A percentile compares a stretch with the other conserved stretches of the same genome.
Evolutionary conservation across 2,329 filamentous ascomycete genomes (phyloP).

Genomic region (Zalaria sp.): DNA sequence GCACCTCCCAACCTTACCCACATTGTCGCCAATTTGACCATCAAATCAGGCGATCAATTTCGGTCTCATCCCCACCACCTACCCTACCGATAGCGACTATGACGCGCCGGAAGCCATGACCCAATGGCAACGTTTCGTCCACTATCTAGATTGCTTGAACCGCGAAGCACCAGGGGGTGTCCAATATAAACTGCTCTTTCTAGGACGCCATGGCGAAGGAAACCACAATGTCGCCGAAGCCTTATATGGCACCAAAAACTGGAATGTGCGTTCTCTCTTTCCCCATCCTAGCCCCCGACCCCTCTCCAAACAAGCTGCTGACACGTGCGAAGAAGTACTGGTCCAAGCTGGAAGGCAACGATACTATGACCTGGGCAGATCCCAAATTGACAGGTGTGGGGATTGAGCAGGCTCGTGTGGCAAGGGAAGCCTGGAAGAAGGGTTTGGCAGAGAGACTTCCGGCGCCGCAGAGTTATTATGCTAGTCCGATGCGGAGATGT

Average conservation of each 20-base stretch:
- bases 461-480: constrained; percentile 48
- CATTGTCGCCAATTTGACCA: background rate
- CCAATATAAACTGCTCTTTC: constrained; percentile 22
- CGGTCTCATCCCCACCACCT: constrained; percentile 47
- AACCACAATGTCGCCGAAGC: constrained; percentile 10
- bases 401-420: constrained; percentile 38
- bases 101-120: constrained; percentile 29
- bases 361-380: constrained; percentile 45
- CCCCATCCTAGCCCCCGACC: background rate
- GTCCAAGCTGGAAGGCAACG: constrained; percentile 45
- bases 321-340: constrained; percentile 31
- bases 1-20: background rate
- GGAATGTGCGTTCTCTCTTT: constrained; percentile 7
- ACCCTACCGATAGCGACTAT: constrained; percentile 25
- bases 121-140: constrained; percentile 50
- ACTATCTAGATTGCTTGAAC: constrained; percentile 42
- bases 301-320: background rate
- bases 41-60: constrained; percentile 38
- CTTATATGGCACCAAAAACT: constrained; percentile 9
- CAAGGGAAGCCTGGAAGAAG: constrained; percentile 43
- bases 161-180: constrained; percentile 24
- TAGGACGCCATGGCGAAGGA: constrained; percentile 10
- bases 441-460: constrained; percentile 41
- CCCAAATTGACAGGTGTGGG: constrained; percentile 43
- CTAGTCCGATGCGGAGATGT: constrained; percentile 47